A percentile compares a stretch with the other conserved stretches of the same genome.
phyloP scores from a whole-genome alignment of 2,329 filamentous ascomycete genomes.

The Monosporascus sp. region DNA sequence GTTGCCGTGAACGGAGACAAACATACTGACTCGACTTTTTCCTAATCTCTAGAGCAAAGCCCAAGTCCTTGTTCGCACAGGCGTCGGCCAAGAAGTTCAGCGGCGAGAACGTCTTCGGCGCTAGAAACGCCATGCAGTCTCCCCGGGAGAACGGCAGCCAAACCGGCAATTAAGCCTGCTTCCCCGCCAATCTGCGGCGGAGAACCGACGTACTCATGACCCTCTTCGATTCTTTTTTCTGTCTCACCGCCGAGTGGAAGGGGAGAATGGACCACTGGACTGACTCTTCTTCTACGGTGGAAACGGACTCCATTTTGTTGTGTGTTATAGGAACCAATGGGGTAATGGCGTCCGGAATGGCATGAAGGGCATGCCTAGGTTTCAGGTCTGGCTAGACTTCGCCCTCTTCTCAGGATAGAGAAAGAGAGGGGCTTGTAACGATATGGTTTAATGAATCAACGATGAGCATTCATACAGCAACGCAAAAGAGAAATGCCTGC shows the following conservation, averaged over 20 bases:
- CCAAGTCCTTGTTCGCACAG: conserved; percentile 63
- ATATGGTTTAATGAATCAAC: conserved; percentile 19
- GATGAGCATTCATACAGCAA: conserved; percentile 16
- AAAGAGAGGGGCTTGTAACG: conserved; percentile 5
- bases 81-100: conserved; percentile 58
- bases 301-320: background rate
- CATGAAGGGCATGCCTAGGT: too few species aligned
- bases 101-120: conserved; percentile 37
- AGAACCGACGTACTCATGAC: background rate
- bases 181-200: too few species aligned
- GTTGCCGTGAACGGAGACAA: background rate
- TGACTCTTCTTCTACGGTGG: background rate
- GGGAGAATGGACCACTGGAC: too few species aligned
- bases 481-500: background rate
- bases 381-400: too few species aligned
- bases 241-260: too few species aligned
- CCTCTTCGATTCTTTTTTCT: conserved; percentile 1
- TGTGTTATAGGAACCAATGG: conserved; percentile 1
- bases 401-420: background rate
- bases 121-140: conserved; percentile 17
- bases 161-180: conserved; percentile 1
- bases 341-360: conserved; percentile 17
- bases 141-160: background rate
- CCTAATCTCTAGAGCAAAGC: conserved; percentile 47
- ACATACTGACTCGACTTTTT: conserved; percentile 13